Evolutionary conservation across 2,329 filamentous ascomycete species (phyloP).

Genomic region (Lanzia echinophila): DNA sequence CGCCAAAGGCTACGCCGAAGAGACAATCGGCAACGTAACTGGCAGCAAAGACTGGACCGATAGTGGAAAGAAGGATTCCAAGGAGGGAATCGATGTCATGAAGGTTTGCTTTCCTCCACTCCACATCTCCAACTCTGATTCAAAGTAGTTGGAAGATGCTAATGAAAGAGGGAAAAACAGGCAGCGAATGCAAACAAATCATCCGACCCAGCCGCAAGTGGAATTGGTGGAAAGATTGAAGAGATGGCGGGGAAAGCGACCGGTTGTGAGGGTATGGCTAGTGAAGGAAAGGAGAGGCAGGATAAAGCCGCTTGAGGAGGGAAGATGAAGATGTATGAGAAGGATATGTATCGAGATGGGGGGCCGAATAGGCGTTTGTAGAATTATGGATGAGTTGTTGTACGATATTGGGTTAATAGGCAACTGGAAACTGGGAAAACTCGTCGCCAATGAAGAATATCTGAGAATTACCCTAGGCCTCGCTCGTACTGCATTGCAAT

Average conservation of each 20-base stretch:
- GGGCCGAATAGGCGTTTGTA: neutral
- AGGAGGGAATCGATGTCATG: constrained; percentile 55
- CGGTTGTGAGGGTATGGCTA: constrained; percentile 64
- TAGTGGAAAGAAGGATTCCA: constrained; percentile 58
- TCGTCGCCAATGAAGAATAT: no score
- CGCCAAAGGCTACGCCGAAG: constrained; percentile 61
- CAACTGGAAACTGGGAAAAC: no score
- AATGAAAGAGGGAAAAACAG: neutral
- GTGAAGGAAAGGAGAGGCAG: constrained; percentile 49
- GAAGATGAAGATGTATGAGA: neutral
- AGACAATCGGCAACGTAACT: constrained; percentile 45
- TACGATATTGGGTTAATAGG: neutral
- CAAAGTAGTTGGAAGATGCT: neutral
- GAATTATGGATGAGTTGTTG: neutral
- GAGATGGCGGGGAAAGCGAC: constrained; percentile 56
- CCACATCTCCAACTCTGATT: neutral
- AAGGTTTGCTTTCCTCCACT: constrained; percentile 13
- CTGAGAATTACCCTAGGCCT: no score
- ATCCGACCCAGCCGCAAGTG: constrained; percentile 15
- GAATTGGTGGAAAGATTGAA: constrained; percentile 48
- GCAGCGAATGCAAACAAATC: constrained; percentile 8
- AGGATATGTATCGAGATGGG: neutral
- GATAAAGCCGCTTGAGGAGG: constrained; percentile 11
- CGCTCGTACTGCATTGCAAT: no score
- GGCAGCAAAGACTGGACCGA: constrained; percentile 56